phyloP scores from a whole-genome alignment of 176 grass and related monocot genomes.

The Ensete glaucum region DNA sequence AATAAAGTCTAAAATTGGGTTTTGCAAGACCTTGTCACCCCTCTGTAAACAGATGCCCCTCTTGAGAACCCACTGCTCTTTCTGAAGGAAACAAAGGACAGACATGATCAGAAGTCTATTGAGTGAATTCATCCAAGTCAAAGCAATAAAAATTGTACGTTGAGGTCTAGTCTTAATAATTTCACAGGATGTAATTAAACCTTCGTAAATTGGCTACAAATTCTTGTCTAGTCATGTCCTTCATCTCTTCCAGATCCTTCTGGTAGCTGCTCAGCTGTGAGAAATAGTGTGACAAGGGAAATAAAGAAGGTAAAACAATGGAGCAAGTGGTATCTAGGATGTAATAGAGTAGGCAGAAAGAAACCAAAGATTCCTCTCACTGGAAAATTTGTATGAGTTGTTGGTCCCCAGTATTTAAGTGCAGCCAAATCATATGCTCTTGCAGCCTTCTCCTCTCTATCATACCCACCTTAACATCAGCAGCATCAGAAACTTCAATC shows the following conservation, averaged over 20 bases:
- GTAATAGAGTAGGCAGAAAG: too few relatives aligned
- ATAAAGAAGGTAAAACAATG: neutral
- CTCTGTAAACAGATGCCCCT: slow-evolving; percentile 93
- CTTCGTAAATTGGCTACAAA: slow-evolving; percentile 85
- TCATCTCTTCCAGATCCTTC: slow-evolving; percentile 87
- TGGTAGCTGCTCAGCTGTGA: slow-evolving; percentile 52
- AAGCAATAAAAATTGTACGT: too few relatives aligned
- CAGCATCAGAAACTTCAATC: neutral
- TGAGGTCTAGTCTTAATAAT: too few relatives aligned
- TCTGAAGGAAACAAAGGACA: slow-evolving; percentile 18
- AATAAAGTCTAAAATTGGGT: slow-evolving; percentile 20
- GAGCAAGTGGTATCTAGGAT: neutral
- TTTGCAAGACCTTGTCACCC: slow-evolving; percentile 70
- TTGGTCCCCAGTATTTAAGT: slow-evolving; percentile 86
- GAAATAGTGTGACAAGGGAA: neutral
- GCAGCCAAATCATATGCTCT: slow-evolving; percentile 87
- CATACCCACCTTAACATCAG: slow-evolving; percentile 64
- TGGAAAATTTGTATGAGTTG: slow-evolving; percentile 77
- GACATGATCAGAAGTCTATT: neutral
- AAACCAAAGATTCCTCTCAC: slow-evolving; percentile 22
- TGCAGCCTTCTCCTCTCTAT: slow-evolving; percentile 92
- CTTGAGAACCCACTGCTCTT: slow-evolving; percentile 98
- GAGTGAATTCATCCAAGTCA: too few relatives aligned
- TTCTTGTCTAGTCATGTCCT: slow-evolving; percentile 79
- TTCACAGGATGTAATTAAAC: slow-evolving; percentile 13